Percentiles rank a stretch among this genome's conserved stretches.
Evolutionary conservation across 1,284 basidiomycete genomes (phyloP).

Genomic region (Neonothopanus nambi): DNA sequence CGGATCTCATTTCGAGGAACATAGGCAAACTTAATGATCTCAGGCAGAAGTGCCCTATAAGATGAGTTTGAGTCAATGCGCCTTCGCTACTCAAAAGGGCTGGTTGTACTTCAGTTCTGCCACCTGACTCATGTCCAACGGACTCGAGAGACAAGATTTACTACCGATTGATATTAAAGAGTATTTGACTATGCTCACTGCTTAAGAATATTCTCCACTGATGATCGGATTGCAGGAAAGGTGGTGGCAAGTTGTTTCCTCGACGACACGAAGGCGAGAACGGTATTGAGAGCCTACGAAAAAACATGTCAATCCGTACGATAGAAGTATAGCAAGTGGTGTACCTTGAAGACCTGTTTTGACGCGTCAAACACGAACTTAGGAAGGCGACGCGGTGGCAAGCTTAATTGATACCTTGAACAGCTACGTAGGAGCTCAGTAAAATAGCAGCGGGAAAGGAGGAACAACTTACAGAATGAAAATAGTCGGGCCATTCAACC

Average conservation of each 20-base stretch:
- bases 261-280: constrained; percentile 85
- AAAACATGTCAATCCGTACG: neutral
- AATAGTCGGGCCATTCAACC: constrained; percentile 57
- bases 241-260: constrained; percentile 83
- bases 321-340: neutral
- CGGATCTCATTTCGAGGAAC: constrained; percentile 67
- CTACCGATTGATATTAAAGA: constrained; percentile 2
- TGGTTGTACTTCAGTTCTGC: constrained; percentile 79
- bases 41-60: constrained; percentile 74
- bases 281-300: constrained; percentile 81
- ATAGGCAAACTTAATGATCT: constrained; percentile 82
- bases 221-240: constrained; percentile 73
- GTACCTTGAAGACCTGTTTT: constrained; percentile 28
- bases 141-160: constrained; percentile 44
- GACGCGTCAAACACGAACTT: constrained; percentile 12
- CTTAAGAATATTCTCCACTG: constrained; percentile 79
- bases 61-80: constrained; percentile 7
- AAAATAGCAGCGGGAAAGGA: neutral
- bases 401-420: constrained; percentile 41
- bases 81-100: neutral
- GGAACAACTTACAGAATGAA: constrained; percentile 45
- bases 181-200: constrained; percentile 42
- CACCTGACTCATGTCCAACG: constrained; percentile 76
- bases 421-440: neutral
- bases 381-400: neutral